Percentiles rank a stretch among this genome's conserved stretches.
phyloP scores from a whole-genome alignment of 371 early-diverging fungal species.

The Racocetra persica region DNA sequence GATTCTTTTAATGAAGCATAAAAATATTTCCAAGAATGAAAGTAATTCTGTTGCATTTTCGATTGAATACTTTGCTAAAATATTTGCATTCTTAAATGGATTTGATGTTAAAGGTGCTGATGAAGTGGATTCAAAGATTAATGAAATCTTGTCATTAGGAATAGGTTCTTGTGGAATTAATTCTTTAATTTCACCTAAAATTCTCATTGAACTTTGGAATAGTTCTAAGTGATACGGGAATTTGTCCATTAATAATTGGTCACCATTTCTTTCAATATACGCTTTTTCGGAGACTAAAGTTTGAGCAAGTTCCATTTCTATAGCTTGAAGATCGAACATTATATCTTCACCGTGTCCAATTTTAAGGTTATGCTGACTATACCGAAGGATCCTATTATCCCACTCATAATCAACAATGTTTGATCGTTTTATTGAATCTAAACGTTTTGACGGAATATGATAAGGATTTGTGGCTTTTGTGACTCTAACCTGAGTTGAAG shows the following conservation, averaged over 20 bases:
- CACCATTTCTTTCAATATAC: neutral
- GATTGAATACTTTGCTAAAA: neutral
- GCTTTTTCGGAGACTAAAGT: slow-evolving; percentile 21
- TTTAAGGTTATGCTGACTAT: slow-evolving; percentile 26
- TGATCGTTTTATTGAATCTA: neutral
- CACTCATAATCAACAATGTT: slow-evolving; percentile 38
- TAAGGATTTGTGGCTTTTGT: neutral
- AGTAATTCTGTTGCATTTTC: slow-evolving; percentile 13
- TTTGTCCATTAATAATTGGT: slow-evolving; percentile 11
- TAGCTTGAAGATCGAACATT: slow-evolving; percentile 33
- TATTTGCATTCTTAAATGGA: neutral
- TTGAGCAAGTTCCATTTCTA: slow-evolving; percentile 36
- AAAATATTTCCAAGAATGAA: slow-evolving; percentile 28
- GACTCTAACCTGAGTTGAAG: neutral
- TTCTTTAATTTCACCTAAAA: slow-evolving; percentile 33
- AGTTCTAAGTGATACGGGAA: slow-evolving; percentile 36
- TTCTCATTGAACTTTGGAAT: slow-evolving; percentile 17
- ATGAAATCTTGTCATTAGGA: neutral
- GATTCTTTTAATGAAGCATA: slow-evolving; percentile 37
- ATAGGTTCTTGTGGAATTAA: slow-evolving; percentile 36
- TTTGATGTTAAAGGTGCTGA: neutral
- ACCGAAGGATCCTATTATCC: slow-evolving; percentile 31
- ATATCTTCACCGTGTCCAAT: slow-evolving; percentile 1
- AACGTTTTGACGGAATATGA: slow-evolving; percentile 1
- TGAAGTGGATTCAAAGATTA: slow-evolving; percentile 6